These are phyloP conservation scores for Trichocladium uniseriatum DNA, from an alignment of 495 filamentous ascomycete genomes.

Conservation along the genomic window DNA sequence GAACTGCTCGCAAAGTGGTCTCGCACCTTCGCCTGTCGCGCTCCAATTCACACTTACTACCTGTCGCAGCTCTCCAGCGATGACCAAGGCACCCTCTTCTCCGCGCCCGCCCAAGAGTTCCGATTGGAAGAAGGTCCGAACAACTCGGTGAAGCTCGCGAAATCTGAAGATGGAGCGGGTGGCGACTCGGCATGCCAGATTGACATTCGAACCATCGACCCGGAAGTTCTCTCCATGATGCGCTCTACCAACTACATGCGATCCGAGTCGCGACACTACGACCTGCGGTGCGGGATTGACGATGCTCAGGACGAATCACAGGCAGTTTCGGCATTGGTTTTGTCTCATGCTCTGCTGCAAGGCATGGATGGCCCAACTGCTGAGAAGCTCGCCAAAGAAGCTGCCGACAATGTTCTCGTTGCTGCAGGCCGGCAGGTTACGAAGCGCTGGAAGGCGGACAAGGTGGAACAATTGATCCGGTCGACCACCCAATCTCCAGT, in stretches of 20 bases:
- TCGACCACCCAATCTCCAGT: neutral
- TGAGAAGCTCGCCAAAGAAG: neutral
- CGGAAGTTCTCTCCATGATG: slow-evolving; percentile 14
- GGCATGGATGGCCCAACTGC: slow-evolving; percentile 1
- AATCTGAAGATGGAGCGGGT: neutral
- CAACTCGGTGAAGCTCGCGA: slow-evolving; percentile 12
- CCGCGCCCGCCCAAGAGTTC: slow-evolving; percentile 5
- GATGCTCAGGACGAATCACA: neutral
- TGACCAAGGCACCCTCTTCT: slow-evolving; percentile 18
- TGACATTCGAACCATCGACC: slow-evolving; percentile 2
- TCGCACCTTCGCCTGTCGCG: neutral
- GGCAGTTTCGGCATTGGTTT: neutral
- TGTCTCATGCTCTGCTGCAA: neutral
- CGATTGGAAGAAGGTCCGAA: slow-evolving; percentile 8
- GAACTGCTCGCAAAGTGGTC: slow-evolving; percentile 19
- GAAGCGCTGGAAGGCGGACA: slow-evolving; percentile 1
- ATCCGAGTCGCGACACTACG: neutral
- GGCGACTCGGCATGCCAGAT: neutral
- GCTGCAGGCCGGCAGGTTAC: neutral
- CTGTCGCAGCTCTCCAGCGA: slow-evolving; percentile 16
- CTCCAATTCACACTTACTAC: slow-evolving; percentile 3
- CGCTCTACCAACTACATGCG: slow-evolving; percentile 4
- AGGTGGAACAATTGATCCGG: neutral
- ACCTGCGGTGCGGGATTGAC: slow-evolving; percentile 1
- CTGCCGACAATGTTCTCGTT: neutral